Percentiles rank a stretch among this genome's conserved stretches.
phyloP scores from a whole-genome alignment of 2,329 filamentous ascomycete genomes.

The Colletotrichum limetticola region DNA sequence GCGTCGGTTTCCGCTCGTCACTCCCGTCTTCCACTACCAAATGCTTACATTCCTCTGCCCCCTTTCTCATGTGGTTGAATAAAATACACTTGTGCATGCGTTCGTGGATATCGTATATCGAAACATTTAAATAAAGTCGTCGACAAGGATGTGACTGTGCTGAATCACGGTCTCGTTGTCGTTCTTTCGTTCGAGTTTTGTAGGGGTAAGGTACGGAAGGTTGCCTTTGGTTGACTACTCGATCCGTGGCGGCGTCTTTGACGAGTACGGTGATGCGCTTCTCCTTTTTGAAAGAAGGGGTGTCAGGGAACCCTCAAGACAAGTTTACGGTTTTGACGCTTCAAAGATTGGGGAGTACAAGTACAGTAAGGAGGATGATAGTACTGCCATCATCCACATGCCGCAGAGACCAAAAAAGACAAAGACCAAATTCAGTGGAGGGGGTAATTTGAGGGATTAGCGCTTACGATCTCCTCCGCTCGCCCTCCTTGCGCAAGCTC shows the following conservation, averaged over 20 bases:
- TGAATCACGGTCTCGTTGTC: not conserved
- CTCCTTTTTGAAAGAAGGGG: slow-evolving; percentile 39
- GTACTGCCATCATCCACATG: not conserved
- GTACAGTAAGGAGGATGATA: not conserved
- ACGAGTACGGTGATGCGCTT: slow-evolving; percentile 49
- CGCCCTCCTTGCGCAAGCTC: slow-evolving; percentile 85
- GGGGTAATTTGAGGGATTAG: not conserved
- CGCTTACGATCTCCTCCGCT: slow-evolving; percentile 82
- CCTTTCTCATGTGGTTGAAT: not conserved
- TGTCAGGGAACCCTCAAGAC: slow-evolving; percentile 19
- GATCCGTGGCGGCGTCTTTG: slow-evolving; percentile 55
- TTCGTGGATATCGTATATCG: slow-evolving; percentile 30
- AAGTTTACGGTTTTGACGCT: not conserved
- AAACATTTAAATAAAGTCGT: slow-evolving; percentile 3
- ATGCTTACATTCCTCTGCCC: not conserved
- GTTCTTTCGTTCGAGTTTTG: not conserved
- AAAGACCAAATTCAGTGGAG: not conserved
- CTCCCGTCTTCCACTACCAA: not conserved
- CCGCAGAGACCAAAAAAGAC: not conserved
- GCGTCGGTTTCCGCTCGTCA: not conserved
- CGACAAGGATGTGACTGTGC: not conserved
- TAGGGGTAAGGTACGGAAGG: not conserved
- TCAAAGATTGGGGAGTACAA: not conserved
- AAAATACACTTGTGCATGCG: slow-evolving; percentile 11
- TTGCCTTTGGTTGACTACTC: slow-evolving; percentile 45